A percentile compares a stretch with the other conserved stretches of the same genome.
phyloP scores from a whole-genome alignment of 2,329 filamentous ascomycete species.

The Knoxdaviesia proteae region DNA sequence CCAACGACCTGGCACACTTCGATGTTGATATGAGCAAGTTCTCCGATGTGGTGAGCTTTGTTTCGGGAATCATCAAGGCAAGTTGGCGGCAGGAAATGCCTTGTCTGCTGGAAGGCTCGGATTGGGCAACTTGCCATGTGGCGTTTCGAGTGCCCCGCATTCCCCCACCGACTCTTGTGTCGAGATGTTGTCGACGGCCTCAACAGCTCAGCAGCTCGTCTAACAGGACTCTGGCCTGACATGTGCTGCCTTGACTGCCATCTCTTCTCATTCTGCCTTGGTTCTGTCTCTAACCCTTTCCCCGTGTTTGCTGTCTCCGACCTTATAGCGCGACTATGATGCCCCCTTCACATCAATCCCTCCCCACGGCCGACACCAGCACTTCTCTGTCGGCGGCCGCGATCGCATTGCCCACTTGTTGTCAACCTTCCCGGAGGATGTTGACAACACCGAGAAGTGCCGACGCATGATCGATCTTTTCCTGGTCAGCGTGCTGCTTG shows the following conservation, averaged over 20 bases:
- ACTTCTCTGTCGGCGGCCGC: slow-evolving; percentile 61
- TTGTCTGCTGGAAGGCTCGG: no score
- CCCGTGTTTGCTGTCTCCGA: background rate
- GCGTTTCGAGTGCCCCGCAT: background rate
- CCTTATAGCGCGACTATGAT: slow-evolving; percentile 28
- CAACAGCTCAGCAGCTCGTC: no score
- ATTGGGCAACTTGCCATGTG: no score
- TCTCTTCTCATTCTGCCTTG: no score
- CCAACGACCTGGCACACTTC: slow-evolving; percentile 66
- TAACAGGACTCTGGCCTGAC: no score
- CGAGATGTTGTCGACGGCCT: no score
- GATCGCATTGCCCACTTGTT: slow-evolving; percentile 54
- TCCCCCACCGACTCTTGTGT: background rate
- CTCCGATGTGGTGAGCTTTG: slow-evolving; percentile 61
- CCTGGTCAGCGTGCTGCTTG: slow-evolving; percentile 58
- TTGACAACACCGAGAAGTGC: slow-evolving; percentile 55
- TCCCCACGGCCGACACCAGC: slow-evolving; percentile 69
- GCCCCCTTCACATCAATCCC: slow-evolving; percentile 46
- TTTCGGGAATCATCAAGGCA: slow-evolving; percentile 90
- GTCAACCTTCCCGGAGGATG: slow-evolving; percentile 42
- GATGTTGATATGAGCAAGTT: slow-evolving; percentile 77
- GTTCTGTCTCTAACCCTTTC: background rate
- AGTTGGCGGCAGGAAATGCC: slow-evolving; percentile 7
- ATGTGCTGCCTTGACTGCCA: no score
- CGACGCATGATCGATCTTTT: slow-evolving; percentile 61